A percentile compares a stretch with the other conserved stretches of the same genome.
Conservation (phyloP, 2,329 filamentous ascomycete species). For the Fusarium verticillioides region DNA sequence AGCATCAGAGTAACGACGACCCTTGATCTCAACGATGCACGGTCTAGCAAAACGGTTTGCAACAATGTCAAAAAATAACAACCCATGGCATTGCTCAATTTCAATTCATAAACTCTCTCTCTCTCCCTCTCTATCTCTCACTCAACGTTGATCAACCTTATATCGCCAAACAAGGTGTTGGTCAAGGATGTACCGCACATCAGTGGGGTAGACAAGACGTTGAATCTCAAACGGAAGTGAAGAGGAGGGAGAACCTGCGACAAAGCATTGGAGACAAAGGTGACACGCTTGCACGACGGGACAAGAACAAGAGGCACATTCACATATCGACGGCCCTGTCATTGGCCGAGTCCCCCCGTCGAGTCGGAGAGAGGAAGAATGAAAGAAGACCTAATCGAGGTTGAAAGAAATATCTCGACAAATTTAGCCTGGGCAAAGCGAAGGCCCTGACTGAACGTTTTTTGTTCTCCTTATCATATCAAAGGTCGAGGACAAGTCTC, state of each 20-base stretch:
- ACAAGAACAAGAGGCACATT: conserved; percentile 14
- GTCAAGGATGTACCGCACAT: conserved; percentile 27
- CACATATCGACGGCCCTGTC: not conserved
- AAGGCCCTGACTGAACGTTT: not conserved
- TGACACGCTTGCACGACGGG: conserved; percentile 34
- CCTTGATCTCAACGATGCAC: conserved; percentile 24
- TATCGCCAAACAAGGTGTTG: conserved; percentile 19
- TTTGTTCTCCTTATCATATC: conserved; percentile 4
- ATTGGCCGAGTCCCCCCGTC: conserved; percentile 25
- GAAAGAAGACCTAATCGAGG: not conserved
- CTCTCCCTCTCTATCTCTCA: not conserved
- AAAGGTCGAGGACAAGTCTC: conserved; percentile 4
- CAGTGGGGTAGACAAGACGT: conserved; percentile 22
- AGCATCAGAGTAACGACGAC: conserved; percentile 26
- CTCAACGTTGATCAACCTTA: conserved; percentile 16
- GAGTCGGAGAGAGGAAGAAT: conserved; percentile 11
- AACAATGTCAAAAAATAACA: not conserved
- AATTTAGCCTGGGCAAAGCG: not conserved
- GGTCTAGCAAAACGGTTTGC: conserved; percentile 17
- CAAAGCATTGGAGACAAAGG: conserved; percentile 28
- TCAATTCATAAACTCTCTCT: conserved; percentile 11
- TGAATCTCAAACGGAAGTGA: conserved; percentile 16
- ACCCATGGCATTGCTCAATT: not conserved
- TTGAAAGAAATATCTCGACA: not conserved
- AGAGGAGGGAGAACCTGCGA: conserved; percentile 11